Evolutionary conservation across 1,284 basidiomycete genomes (phyloP).

Genomic region (Marasmius oreades): DNA sequence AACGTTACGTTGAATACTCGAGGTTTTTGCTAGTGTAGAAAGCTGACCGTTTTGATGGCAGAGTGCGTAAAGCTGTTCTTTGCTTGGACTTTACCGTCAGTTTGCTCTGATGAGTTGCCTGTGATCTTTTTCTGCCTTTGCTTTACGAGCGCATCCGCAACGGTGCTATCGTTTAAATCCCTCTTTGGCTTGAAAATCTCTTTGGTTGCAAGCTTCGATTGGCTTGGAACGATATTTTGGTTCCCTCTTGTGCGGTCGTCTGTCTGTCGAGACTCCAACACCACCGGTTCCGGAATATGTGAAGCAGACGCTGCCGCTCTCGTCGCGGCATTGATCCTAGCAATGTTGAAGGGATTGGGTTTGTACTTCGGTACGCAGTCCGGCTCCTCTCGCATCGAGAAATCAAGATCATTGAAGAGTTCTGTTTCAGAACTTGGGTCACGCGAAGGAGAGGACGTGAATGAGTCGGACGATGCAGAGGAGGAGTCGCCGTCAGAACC

Average conservation of each 20-base stretch:
- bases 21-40: too few species aligned
- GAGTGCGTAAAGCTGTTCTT: too few species aligned
- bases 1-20: too few species aligned
- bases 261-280: not conserved
- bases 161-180: not conserved
- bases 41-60: too few species aligned
- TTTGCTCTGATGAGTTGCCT: not conserved
- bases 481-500: not conserved
- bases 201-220: too few species aligned
- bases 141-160: not conserved
- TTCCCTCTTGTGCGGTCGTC: not conserved
- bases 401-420: not conserved
- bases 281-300: not conserved
- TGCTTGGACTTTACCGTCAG: too few species aligned
- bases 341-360: constrained; percentile 3
- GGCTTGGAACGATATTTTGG: too few species aligned
- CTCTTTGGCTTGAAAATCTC: too few species aligned
- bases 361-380: not conserved
- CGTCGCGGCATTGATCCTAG: constrained; percentile 2
- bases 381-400: not conserved
- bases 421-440: not conserved
- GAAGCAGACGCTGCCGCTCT: not conserved
- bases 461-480: not conserved
- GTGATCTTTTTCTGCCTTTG: not conserved
- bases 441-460: not conserved